A percentile compares a stretch with the other conserved stretches of the same genome.
These are phyloP conservation scores for Nephelium lappaceum DNA, from an alignment of 345 rosid species.

Conservation along the genomic window DNA sequence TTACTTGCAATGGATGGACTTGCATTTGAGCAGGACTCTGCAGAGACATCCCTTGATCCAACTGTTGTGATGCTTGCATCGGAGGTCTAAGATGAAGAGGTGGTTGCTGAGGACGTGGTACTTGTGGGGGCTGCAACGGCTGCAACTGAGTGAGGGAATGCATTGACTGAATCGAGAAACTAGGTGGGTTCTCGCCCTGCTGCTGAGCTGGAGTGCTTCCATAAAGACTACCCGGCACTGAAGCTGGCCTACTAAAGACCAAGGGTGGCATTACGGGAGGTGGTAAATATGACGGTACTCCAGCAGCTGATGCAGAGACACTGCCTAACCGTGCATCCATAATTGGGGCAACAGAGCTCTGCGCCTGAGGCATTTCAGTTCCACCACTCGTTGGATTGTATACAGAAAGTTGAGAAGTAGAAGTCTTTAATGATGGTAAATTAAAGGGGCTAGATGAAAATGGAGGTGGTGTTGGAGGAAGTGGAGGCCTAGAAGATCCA, in stretches of 20 bases:
- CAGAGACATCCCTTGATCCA: conserved; percentile 63
- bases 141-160: conserved; percentile 64
- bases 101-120: conserved; percentile 82
- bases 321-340: conserved; percentile 54
- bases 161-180: conserved; percentile 52
- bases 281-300: conserved; percentile 62
- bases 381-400: conserved; percentile 61
- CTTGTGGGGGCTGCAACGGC: conserved; percentile 76
- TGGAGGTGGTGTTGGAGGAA: conserved; percentile 86
- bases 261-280: conserved; percentile 69
- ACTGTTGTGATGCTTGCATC: conserved; percentile 55
- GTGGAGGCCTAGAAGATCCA: conserved; percentile 79
- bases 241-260: conserved; percentile 65
- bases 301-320: conserved; percentile 56
- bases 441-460: conserved; percentile 77
- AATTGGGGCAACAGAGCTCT: conserved; percentile 41
- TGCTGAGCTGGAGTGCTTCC: conserved; percentile 58
- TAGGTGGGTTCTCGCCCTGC: conserved; percentile 59
- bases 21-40: conserved; percentile 70
- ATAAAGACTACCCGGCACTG: conserved; percentile 58
- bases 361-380: conserved; percentile 56
- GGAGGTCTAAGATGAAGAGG: conserved; percentile 83
- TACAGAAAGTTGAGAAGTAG: conserved; percentile 56
- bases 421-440: conserved; percentile 56
- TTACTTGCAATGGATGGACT: conserved; percentile 63